These are phyloP conservation scores for Leishmania mexicana DNA, from an alignment of 208 protist species.

Conservation along the genomic window DNA sequence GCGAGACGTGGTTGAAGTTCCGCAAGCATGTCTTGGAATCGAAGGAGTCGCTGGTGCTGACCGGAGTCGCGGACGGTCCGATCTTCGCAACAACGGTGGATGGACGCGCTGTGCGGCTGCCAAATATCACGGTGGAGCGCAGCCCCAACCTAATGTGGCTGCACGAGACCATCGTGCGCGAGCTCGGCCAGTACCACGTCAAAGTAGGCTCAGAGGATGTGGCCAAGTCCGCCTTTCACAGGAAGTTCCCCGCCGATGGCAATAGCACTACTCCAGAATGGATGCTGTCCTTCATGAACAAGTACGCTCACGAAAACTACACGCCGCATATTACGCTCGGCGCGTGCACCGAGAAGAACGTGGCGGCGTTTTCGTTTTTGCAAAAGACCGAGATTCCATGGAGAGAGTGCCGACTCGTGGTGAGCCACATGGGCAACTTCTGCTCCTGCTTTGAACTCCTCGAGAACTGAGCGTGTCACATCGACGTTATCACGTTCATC, in stretches of 20 bases:
- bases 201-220: constrained; percentile 50
- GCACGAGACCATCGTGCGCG: constrained; percentile 55
- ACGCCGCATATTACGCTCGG: constrained; percentile 76
- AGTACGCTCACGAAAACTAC: constrained; percentile 56
- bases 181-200: constrained; percentile 52
- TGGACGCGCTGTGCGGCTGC: constrained; percentile 47
- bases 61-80: constrained; percentile 44
- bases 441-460: constrained; percentile 79
- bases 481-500: not conserved
- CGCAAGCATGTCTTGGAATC: constrained; percentile 25
- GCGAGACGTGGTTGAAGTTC: constrained; percentile 45
- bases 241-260: constrained; percentile 54
- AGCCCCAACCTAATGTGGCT: constrained; percentile 43
- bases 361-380: constrained; percentile 47
- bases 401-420: constrained; percentile 70
- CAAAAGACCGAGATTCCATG: constrained; percentile 59
- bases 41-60: constrained; percentile 45
- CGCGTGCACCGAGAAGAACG: constrained; percentile 43
- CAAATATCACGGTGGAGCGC: constrained; percentile 57
- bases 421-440: constrained; percentile 83
- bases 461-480: constrained; percentile 17
- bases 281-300: constrained; percentile 53
- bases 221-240: constrained; percentile 69
- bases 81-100: constrained; percentile 45
- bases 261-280: constrained; percentile 41